Percentiles rank a stretch among this genome's conserved stretches.
Evolutionary conservation across 164 flowering plant genomes (phyloP).

Genomic region (Chloranthus sessilifolius): DNA sequence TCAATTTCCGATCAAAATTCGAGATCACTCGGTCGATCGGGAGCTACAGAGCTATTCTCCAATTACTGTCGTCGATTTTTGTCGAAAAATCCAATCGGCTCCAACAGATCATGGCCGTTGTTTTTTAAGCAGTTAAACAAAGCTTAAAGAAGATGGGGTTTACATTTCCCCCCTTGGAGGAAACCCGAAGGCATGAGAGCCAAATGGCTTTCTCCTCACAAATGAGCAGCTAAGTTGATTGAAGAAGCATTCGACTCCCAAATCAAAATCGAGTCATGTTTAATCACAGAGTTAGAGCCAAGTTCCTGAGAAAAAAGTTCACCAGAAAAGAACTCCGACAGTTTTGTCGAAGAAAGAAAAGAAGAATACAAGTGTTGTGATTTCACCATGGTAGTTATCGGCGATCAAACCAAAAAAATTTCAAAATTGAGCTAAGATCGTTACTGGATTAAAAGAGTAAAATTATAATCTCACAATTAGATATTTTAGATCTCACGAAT

Average conservation of each 20-base stretch:
- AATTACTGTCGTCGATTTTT: too few relatives aligned
- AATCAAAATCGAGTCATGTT: too few relatives aligned
- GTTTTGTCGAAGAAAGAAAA: too few relatives aligned
- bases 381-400: conserved; percentile 33
- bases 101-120: too few relatives aligned
- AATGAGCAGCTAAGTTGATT: too few relatives aligned
- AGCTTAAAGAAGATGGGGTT: conserved; percentile 82
- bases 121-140: conserved; percentile 63
- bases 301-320: conserved; percentile 11
- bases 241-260: too few relatives aligned
- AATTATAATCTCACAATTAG: too few relatives aligned
- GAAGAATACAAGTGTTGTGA: conserved; percentile 10
- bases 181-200: conserved; percentile 55
- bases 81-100: too few relatives aligned
- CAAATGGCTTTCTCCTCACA: conserved; percentile 62
- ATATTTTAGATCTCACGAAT: too few relatives aligned
- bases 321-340: too few relatives aligned
- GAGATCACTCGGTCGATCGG: conserved; percentile 73
- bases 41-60: conserved; percentile 47
- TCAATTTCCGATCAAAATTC: conserved; percentile 77
- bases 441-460: conserved; percentile 56
- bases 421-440: conserved; percentile 28
- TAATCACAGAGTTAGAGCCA: conserved; percentile 11
- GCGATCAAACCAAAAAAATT: conserved; percentile 33
- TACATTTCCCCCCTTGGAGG: too few relatives aligned